Conservation (phyloP, 2,329 filamentous ascomycete genomes). For the Aspergillus luchuensis region DNA sequence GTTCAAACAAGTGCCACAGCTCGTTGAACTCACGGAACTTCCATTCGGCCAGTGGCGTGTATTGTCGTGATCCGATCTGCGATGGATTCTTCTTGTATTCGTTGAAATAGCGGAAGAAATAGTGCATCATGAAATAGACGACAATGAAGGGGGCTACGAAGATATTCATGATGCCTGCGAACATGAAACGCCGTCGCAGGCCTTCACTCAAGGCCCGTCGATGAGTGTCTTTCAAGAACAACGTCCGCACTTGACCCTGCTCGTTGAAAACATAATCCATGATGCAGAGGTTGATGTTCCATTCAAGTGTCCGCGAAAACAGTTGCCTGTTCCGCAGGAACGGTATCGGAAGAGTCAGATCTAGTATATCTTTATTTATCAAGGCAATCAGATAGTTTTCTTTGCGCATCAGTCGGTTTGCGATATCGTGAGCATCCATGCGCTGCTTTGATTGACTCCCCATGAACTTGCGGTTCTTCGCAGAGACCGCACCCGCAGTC, state of each 20-base stretch:
- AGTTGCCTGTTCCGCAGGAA: conserved; percentile 77
- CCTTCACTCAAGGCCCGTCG: conserved; percentile 76
- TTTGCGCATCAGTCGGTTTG: conserved; percentile 91
- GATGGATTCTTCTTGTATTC: conserved; percentile 95
- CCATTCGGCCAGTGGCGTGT: conserved; percentile 93
- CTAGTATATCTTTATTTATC: conserved; percentile 93
- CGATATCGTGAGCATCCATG: conserved; percentile 94
- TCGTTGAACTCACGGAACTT: conserved; percentile 99
- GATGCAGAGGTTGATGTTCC: conserved; percentile 87
- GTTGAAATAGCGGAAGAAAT: conserved; percentile 94
- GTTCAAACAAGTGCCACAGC: conserved; percentile 85
- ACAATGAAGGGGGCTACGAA: conserved; percentile 84
- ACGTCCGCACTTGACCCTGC: conserved; percentile 79
- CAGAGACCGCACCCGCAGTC: conserved; percentile 67
- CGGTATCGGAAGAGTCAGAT: conserved; percentile 82
- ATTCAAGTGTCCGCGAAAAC: conserved; percentile 87
- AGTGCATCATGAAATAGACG: conserved; percentile 81
- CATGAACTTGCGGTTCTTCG: conserved; percentile 62
- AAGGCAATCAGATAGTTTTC: conserved; percentile 97
- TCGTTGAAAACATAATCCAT: conserved; percentile 94
- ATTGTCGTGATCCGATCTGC: conserved; percentile 82
- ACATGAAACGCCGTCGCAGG: conserved; percentile 74
- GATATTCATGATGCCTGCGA: conserved; percentile 83
- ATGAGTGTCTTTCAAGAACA: conserved; percentile 82
- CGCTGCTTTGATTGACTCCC: conserved; percentile 89